Conservation (phyloP, 148 eudicot genomes). For the Rhododendron molle region DNA sequence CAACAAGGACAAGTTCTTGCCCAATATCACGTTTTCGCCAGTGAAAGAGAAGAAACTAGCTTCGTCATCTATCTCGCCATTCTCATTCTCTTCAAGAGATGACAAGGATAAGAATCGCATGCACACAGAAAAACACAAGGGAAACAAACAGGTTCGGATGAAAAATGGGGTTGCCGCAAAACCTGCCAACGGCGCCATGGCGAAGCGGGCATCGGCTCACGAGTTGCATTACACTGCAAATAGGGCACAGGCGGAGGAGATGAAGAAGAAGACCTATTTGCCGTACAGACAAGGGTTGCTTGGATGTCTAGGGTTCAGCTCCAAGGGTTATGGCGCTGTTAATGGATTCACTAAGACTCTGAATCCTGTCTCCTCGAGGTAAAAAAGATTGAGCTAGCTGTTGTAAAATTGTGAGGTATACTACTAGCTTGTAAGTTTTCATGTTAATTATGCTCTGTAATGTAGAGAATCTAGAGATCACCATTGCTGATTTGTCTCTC, state of each 20-base stretch:
- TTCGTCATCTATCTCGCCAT: not conserved
- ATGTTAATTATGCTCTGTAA: not conserved
- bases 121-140: not conserved
- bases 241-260: constrained; percentile 11
- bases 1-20: not conserved
- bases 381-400: not conserved
- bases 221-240: constrained; percentile 11
- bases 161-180: not conserved
- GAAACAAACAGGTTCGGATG: not conserved
- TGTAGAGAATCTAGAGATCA: not conserved
- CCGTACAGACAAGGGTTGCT: constrained; percentile 6
- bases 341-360: not conserved
- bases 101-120: not conserved
- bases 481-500: not conserved
- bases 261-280: constrained; percentile 9
- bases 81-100: not conserved
- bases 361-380: not conserved
- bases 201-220: constrained; percentile 4
- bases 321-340: constrained; percentile 3
- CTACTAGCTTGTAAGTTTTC: no score
- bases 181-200: not conserved
- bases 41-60: no score
- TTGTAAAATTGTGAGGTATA: no score
- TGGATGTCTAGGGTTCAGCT: constrained; percentile 3
- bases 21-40: not conserved